Evolutionary conservation across 805 yeast genomes (phyloP).

Genomic region (Dipodascus albidus): DNA sequence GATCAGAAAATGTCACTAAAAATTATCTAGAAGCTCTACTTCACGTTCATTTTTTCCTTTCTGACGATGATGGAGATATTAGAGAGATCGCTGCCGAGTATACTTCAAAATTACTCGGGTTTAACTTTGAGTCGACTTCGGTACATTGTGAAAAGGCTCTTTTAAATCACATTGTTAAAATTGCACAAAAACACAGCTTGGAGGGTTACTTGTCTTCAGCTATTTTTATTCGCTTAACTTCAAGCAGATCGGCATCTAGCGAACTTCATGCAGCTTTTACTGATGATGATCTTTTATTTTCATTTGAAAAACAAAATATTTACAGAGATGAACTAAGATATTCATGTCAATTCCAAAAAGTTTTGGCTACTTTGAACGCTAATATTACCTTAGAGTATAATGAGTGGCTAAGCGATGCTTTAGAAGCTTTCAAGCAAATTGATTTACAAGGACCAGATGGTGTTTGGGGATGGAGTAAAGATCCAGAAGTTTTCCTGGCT

Average conservation of each 20-base stretch:
- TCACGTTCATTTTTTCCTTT: conserved; percentile 16
- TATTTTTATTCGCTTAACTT: conserved; percentile 8
- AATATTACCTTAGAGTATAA: neutral
- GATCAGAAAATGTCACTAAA: neutral
- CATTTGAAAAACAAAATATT: conserved; percentile 55
- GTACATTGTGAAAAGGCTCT: conserved; percentile 22
- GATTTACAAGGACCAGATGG: conserved; percentile 16
- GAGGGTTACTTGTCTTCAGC: conserved; percentile 6
- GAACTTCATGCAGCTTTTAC: conserved; percentile 10
- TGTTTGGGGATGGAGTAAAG: conserved; percentile 19
- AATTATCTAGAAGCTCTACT: conserved; percentile 4
- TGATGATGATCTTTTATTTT: conserved; percentile 38
- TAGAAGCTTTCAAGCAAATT: conserved; percentile 8
- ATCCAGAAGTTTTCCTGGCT: neutral
- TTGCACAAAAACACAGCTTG: neutral
- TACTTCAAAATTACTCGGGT: conserved; percentile 25
- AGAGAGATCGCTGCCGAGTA: conserved; percentile 37
- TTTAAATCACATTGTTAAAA: conserved; percentile 4
- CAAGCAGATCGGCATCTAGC: conserved; percentile 5
- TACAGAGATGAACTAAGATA: conserved; percentile 40
- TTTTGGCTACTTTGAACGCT: conserved; percentile 6
- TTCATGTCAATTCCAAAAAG: conserved; percentile 9
- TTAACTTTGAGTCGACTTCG: conserved; percentile 22
- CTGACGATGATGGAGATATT: conserved; percentile 59
- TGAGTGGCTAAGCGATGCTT: conserved; percentile 1